phyloP scores from a whole-genome alignment of 495 filamentous ascomycete genomes.

The Aspergillus asperescens region DNA sequence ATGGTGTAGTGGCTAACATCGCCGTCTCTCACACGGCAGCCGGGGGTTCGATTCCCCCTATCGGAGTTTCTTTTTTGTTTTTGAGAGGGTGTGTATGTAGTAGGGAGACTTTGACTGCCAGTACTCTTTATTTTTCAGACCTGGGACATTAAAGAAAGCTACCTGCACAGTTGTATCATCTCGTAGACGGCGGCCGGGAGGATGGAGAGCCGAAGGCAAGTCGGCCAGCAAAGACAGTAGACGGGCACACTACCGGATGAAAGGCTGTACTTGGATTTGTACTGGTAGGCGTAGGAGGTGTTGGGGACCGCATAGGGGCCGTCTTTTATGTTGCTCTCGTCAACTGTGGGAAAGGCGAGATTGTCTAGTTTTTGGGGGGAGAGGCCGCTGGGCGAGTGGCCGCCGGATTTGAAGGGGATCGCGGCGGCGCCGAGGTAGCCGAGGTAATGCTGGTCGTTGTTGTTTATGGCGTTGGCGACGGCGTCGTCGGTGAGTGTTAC shows the following conservation, averaged over 20 bases:
- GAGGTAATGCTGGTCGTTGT: neutral
- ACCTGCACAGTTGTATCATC: no score
- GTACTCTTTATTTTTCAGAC: neutral
- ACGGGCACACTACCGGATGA: neutral
- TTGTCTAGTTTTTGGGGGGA: neutral
- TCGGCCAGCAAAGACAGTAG: neutral
- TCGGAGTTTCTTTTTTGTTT: constrained; percentile 20
- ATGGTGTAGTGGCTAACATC: constrained; percentile 43
- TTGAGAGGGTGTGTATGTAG: no score
- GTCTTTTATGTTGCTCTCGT: neutral
- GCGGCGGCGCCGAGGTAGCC: constrained; percentile 6
- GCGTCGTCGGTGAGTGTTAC: neutral
- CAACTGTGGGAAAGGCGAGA: neutral
- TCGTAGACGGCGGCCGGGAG: no score
- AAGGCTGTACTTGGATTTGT: neutral
- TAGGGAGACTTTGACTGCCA: neutral
- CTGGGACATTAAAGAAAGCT: no score
- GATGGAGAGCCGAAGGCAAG: no score
- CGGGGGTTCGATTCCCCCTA: constrained; percentile 40
- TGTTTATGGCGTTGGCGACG: neutral
- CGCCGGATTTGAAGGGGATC: neutral
- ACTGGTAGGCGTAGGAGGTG: constrained; percentile 2
- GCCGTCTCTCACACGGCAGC: constrained; percentile 41
- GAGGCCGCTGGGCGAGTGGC: neutral
- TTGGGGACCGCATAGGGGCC: neutral